Conservation (phyloP, 2,329 filamentous ascomycete genomes). For the Colletotrichum cuscutae region DNA sequence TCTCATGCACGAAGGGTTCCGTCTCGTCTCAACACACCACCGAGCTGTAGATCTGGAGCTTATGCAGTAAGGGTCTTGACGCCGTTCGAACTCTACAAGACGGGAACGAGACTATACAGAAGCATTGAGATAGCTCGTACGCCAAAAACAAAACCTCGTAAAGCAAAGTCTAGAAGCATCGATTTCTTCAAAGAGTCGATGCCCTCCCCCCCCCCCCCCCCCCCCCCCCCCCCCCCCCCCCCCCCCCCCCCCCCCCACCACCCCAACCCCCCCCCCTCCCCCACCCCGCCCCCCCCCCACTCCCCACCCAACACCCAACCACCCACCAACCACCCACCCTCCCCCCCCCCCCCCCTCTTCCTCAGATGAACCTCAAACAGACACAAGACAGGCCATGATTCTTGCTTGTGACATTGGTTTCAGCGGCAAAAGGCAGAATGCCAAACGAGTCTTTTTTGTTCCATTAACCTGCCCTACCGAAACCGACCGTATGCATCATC, state of each 20-base stretch:
- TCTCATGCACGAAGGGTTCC: neutral
- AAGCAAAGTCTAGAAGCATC: neutral
- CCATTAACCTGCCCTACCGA: constrained; percentile 33
- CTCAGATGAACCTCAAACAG: neutral
- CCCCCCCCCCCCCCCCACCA: too few relatives aligned
- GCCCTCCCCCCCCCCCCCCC: too few relatives aligned
- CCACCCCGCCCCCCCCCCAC: too few relatives aligned
- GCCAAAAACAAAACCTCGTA: neutral
- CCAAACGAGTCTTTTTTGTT: constrained; percentile 26
- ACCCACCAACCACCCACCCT: too few relatives aligned
- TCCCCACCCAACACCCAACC: too few relatives aligned
- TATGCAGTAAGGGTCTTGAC: neutral
- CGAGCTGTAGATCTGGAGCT: neutral
- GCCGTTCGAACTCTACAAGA: neutral
- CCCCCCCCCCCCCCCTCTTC: too few relatives aligned
- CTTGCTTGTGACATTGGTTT: neutral
- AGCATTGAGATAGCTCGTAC: neutral
- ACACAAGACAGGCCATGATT: too few relatives aligned
- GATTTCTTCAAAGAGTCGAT: neutral
- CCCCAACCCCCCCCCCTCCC: too few relatives aligned
- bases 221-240: too few relatives aligned
- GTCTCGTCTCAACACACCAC: neutral
- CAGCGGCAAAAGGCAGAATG: constrained; percentile 9
- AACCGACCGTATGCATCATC: constrained; percentile 35
- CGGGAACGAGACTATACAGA: neutral